Percentiles rank a stretch among this genome's conserved stretches.
Evolutionary conservation across 1,284 basidiomycete genomes (phyloP).

Genomic region (Dichomitus squalens): DNA sequence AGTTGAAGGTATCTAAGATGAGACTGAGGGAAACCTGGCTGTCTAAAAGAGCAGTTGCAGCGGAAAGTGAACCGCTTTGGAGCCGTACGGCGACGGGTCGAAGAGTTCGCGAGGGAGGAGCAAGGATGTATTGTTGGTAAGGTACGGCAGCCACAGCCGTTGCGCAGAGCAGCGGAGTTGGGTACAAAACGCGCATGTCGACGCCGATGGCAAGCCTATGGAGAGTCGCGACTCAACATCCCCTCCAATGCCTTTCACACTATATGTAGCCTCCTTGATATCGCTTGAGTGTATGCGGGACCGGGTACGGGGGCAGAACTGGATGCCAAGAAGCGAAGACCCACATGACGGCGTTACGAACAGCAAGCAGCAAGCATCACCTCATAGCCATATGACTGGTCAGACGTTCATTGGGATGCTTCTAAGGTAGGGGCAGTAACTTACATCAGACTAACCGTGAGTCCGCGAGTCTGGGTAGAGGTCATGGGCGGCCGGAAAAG

Average conservation of each 20-base stretch:
- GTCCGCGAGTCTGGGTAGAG: background rate
- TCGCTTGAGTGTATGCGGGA: too few species aligned
- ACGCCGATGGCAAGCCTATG: background rate
- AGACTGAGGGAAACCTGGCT: background rate
- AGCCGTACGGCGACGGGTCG: conserved; percentile 11
- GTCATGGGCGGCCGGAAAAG: background rate
- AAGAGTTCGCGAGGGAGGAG: conserved; percentile 16
- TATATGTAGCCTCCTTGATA: too few species aligned
- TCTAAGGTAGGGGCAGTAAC: background rate
- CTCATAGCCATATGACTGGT: background rate
- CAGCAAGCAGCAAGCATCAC: too few species aligned
- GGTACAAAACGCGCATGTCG: background rate
- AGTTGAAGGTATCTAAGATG: conserved; percentile 9
- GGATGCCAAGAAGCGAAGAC: too few species aligned
- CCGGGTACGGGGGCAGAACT: too few species aligned
- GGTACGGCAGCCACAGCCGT: conserved; percentile 7
- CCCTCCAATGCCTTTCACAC: background rate
- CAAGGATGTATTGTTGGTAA: conserved; percentile 21
- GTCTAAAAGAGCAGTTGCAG: conserved; percentile 1
- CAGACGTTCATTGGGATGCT: background rate
- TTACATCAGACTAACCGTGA: background rate
- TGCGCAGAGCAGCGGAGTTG: background rate
- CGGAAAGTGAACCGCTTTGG: conserved; percentile 12
- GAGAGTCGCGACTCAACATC: background rate
- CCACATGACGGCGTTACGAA: too few species aligned